Evolutionary conservation across 352 stramenopile species (phyloP).

Genomic region (Aphanomyces stellatus): DNA sequence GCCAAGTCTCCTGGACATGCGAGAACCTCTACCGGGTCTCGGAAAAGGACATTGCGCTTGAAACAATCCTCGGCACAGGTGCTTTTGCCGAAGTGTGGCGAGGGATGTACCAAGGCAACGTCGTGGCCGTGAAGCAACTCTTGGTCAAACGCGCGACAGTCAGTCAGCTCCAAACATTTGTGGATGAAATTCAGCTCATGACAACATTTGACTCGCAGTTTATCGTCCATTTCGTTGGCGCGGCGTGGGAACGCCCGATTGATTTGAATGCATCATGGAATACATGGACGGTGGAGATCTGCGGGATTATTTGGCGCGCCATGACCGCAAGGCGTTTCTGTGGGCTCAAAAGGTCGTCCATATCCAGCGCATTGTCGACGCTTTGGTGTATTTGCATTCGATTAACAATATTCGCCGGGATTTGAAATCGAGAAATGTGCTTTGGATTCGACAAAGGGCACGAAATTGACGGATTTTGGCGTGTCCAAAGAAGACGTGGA

Average conservation of each 20-base stretch:
- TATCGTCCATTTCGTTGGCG: not conserved
- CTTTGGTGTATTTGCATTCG: not conserved
- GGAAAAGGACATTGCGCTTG: not conserved
- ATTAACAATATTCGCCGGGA: slow-evolving; percentile 3
- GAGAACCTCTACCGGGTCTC: too few species aligned
- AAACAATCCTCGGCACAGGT: slow-evolving; percentile 18
- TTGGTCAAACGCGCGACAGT: not conserved
- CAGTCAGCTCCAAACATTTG: not conserved
- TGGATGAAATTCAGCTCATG: not conserved
- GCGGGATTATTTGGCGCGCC: not conserved
- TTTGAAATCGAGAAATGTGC: slow-evolving; percentile 1
- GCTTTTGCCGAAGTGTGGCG: slow-evolving; percentile 45
- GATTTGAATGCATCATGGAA: slow-evolving; percentile 23
- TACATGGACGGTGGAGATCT: slow-evolving; percentile 28
- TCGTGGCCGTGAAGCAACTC: slow-evolving; percentile 43
- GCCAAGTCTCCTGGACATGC: too few species aligned
- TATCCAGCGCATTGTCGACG: not conserved
- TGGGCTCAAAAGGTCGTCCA: not conserved
- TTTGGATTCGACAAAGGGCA: slow-evolving; percentile 7
- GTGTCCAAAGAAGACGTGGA: slow-evolving; percentile 6
- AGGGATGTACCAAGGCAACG: slow-evolving; percentile 27
- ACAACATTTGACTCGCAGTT: not conserved
- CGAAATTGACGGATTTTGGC: slow-evolving; percentile 15
- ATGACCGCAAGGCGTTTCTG: not conserved
- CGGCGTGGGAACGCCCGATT: not conserved